Evolutionary conservation across 257 asterid species (phyloP), one percentile per base, ranked within the genome.

Genomic region (Ballota nigra): DNA sequence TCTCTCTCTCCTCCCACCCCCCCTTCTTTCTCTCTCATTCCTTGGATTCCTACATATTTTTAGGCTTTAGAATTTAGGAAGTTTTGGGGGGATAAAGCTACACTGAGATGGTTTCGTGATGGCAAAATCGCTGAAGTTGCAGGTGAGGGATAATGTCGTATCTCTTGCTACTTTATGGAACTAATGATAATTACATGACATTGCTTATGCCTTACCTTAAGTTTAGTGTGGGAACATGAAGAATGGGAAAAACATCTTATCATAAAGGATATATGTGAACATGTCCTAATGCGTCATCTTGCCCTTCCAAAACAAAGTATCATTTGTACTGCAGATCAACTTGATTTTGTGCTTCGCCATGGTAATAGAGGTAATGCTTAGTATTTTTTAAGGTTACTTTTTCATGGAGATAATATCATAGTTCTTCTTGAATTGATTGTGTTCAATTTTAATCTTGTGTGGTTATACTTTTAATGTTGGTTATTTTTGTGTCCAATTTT

Each of bases 31-130:
- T 43, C 52, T 43, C 52, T 43, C 52, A 11, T 63, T 56, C 76
- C 71, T 23, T 58, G 22, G 22, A 38, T 63, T 9, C 70, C 22
- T 47, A 31, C 73, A 53, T 66, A 78, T 41, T 70, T n/a, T 16
- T 65, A 95, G 99, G 99, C 99, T 73, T 58, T 81, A 62, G 96
- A 86, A 81, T 95, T 95, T 79, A 88, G 96, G 68, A 89, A 86
- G 59, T 95, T 92, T 80, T 95, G 99, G 99, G 99, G 99, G 38
- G 99, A 92, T 63, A 95, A 86, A 82, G 86, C 97, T 79, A 80
- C 96, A 31, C 88, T 92, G 51, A 81, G 98, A 81, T 84, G 86
- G 86, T 95, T 95, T 74, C 95, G 93, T 63, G 99, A 95, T 83
- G 87, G 95, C 71, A 86, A 78, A 83, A 89, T 95, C 81, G 92